Evolutionary conservation across 345 rosid species (phyloP).

Genomic region (Geranium brycei): DNA sequence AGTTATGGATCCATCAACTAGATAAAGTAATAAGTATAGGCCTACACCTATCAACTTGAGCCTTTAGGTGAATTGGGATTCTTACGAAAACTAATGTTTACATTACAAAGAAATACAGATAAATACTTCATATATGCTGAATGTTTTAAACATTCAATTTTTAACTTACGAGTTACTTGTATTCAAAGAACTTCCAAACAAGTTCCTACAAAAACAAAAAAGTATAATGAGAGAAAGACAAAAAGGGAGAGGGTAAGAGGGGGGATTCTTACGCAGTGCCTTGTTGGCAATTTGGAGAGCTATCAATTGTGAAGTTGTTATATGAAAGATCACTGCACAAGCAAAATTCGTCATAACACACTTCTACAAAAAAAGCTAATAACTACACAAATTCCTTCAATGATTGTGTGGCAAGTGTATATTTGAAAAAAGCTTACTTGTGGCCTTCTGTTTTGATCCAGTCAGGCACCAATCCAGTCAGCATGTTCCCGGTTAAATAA

Average conservation of each 20-base stretch:
- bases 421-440: no score
- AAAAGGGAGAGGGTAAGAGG: no score
- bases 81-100: no score
- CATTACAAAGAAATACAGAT: no score
- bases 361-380: not conserved
- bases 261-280: not conserved
- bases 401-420: not conserved
- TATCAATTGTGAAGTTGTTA: constrained; percentile 15
- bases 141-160: no score
- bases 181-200: constrained; percentile 23
- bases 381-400: not conserved
- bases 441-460: constrained; percentile 12
- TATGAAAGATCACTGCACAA: constrained; percentile 30
- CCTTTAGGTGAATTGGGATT: no score
- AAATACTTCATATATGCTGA: no score
- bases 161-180: constrained; percentile 15
- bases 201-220: constrained; percentile 22
- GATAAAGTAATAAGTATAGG: no score
- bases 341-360: no score
- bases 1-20: no score
- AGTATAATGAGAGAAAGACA: no score
- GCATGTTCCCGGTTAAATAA: constrained; percentile 22
- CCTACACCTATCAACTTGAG: no score
- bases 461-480: constrained; percentile 19
- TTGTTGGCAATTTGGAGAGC: constrained; percentile 11